These are phyloP conservation scores for Phytopythium cucurbitacearum DNA, from an alignment of 352 stramenopile genomes.

Conservation along the genomic window DNA sequence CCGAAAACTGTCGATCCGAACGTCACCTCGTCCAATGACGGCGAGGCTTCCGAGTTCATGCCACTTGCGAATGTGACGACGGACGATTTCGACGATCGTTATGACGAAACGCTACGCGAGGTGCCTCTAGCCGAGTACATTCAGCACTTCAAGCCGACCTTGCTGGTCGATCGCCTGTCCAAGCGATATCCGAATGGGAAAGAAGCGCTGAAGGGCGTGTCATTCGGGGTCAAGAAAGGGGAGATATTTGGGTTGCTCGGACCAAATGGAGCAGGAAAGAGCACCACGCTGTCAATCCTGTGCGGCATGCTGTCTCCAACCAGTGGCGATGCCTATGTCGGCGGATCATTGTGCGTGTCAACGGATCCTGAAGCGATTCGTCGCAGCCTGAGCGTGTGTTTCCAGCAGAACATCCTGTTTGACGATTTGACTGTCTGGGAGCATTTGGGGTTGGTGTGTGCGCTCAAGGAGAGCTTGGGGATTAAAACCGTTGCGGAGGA, in stretches of 20 bases:
- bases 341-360: constrained; percentile 42
- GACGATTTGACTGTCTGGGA: constrained; percentile 75
- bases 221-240: constrained; percentile 86
- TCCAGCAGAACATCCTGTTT: constrained; percentile 83
- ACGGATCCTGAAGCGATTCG: constrained; percentile 44
- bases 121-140: constrained; percentile 53
- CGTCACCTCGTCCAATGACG: constrained; percentile 8
- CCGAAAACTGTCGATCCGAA: constrained; percentile 6
- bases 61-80: constrained; percentile 20
- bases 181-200: constrained; percentile 79
- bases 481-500: constrained; percentile 44
- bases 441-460: constrained; percentile 62
- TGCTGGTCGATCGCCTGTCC: constrained; percentile 52
- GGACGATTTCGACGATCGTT: constrained; percentile 16
- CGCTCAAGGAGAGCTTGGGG: constrained; percentile 56
- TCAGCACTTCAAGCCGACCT: constrained; percentile 41
- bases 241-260: constrained; percentile 93
- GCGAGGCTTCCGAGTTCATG: constrained; percentile 16
- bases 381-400: constrained; percentile 77
- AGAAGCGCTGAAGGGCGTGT: constrained; percentile 77
- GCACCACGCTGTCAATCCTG: constrained; percentile 95
- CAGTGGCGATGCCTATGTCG: constrained; percentile 57
- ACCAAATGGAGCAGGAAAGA: constrained; percentile 94
- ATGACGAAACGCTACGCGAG: constrained; percentile 67
- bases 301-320: constrained; percentile 89